Evolutionary conservation across 768 basidiomycete genomes (phyloP).

Genomic region (Postia placenta): DNA sequence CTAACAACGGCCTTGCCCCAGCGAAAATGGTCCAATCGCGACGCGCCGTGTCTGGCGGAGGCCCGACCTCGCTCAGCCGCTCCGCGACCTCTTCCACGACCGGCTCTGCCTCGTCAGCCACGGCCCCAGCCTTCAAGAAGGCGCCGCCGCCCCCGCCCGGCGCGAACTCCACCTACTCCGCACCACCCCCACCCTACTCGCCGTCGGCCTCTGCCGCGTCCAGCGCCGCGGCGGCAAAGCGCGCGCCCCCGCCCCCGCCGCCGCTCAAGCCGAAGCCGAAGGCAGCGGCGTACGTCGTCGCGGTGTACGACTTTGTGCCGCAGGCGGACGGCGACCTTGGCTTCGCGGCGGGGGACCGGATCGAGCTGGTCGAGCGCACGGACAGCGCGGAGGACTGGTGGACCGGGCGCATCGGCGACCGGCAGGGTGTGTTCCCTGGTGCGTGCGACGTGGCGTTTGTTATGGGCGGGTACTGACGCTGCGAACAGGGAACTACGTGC

Average conservation of each 20-base stretch:
- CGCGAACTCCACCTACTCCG: slow-evolving; percentile 18
- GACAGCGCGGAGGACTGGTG: slow-evolving; percentile 93
- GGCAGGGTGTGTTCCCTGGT: slow-evolving; percentile 89
- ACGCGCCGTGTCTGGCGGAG: slow-evolving; percentile 25
- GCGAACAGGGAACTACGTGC: slow-evolving; percentile 58
- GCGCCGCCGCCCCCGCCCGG: slow-evolving; percentile 31
- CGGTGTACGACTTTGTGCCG: slow-evolving; percentile 91
- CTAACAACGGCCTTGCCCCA: slow-evolving; percentile 21
- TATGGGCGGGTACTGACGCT: background rate
- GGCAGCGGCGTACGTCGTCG: slow-evolving; percentile 73
- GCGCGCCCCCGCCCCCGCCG: slow-evolving; percentile 88
- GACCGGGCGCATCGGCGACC: slow-evolving; percentile 83
- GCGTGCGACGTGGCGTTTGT: slow-evolving; percentile 19
- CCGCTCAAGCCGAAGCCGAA: slow-evolving; percentile 87
- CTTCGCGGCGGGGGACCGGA: slow-evolving; percentile 84
- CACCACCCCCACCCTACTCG: slow-evolving; percentile 35
- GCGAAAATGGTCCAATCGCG: slow-evolving; percentile 64
- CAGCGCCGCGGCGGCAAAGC: slow-evolving; percentile 48
- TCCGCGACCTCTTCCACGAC: slow-evolving; percentile 21
- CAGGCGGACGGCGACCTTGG: slow-evolving; percentile 93
- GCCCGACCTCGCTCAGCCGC: slow-evolving; percentile 10
- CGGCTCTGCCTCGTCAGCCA: slow-evolving; percentile 24
- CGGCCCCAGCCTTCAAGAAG: slow-evolving; percentile 35
- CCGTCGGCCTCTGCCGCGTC: slow-evolving; percentile 20
- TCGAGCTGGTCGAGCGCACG: slow-evolving; percentile 83